phyloP scores from a whole-genome alignment of 345 rosid species.

The Camelina sativa region DNA sequence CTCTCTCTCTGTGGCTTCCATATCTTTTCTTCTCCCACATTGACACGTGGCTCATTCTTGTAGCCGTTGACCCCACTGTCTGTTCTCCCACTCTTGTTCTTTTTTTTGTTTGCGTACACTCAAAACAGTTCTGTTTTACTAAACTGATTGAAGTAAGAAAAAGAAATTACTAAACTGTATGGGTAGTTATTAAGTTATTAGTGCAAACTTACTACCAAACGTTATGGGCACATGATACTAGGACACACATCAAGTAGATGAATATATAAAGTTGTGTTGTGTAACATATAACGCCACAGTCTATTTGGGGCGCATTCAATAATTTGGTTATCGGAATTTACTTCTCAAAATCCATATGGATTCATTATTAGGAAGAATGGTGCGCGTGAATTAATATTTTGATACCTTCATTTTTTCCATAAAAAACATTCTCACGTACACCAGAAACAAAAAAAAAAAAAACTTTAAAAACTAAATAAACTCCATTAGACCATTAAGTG shows the following conservation, averaged over 20 bases:
- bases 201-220: constrained; percentile 7
- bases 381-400: constrained; percentile 39
- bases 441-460: constrained; percentile 35
- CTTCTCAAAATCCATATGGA: constrained; percentile 15
- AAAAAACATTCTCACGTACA: constrained; percentile 45
- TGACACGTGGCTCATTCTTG: constrained; percentile 25
- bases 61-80: constrained; percentile 37
- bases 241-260: constrained; percentile 16
- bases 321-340: not conserved
- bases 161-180: not conserved
- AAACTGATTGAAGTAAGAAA: not conserved
- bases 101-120: not conserved
- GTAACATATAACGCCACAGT: constrained; percentile 9
- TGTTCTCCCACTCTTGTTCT: not conserved
- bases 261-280: not conserved
- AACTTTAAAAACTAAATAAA: not conserved
- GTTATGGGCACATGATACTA: constrained; percentile 35
- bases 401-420: constrained; percentile 43
- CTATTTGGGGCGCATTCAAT: not conserved
- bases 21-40: constrained; percentile 6
- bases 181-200: not conserved
- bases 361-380: constrained; percentile 12
- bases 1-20: constrained; percentile 1
- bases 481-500: not conserved
- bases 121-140: constrained; percentile 1